phyloP scores from a whole-genome alignment of 129 eudicot genomes.

The Saussurea involucrata region DNA sequence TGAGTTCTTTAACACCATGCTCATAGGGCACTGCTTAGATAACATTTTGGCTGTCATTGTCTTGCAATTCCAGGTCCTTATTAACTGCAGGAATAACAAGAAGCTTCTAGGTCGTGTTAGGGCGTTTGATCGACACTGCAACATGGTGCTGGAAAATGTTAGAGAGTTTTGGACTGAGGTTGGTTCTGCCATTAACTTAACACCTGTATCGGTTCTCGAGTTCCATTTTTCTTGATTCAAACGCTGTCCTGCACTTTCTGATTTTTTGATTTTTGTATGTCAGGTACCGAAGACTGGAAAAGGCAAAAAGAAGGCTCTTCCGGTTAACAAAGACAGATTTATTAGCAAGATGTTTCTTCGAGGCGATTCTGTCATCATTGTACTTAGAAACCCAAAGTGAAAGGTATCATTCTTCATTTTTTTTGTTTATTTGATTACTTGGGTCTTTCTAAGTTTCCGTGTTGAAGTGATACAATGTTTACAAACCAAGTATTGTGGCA shows the following conservation, averaged over 20 bases:
- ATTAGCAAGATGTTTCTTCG: conserved; percentile 97
- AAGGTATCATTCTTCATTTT: conserved; percentile 21
- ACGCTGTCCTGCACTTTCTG: background rate
- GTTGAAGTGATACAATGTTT: background rate
- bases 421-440: background rate
- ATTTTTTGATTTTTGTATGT: background rate
- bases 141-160: conserved; percentile 98
- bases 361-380: conserved; percentile 94
- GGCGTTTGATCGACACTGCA: conserved; percentile 96
- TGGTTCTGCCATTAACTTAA: conserved; percentile 13
- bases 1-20: background rate
- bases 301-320: conserved; percentile 94
- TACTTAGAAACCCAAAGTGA: conserved; percentile 90
- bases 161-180: conserved; percentile 99
- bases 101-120: conserved; percentile 93
- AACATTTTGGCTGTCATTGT: background rate
- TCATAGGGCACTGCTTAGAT: background rate
- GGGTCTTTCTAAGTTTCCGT: background rate
- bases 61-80: conserved; percentile 50
- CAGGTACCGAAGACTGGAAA: conserved; percentile 96
- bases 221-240: background rate
- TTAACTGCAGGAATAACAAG: conserved; percentile 85
- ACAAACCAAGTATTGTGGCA: background rate
- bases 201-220: background rate
- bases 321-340: conserved; percentile 89